Conservation (phyloP, 1,284 basidiomycete genomes). For the Veloporphyrellus conicus region DNA sequence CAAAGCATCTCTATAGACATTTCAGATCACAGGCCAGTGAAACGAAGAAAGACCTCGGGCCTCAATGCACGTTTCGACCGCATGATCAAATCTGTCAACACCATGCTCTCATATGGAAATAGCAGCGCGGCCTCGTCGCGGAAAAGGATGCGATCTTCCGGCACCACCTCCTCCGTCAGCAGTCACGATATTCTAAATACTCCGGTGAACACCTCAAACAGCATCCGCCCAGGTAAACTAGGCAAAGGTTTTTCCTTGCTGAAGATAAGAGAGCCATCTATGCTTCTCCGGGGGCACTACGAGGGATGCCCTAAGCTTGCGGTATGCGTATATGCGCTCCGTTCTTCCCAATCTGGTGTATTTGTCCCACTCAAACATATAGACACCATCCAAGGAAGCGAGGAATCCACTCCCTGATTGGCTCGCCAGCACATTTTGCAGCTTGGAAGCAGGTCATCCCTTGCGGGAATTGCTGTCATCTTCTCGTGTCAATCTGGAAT, state of each 20-base stretch:
- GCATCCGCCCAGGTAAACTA: conserved; percentile 31
- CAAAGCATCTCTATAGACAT: conserved; percentile 9
- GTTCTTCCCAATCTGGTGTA: conserved; percentile 9
- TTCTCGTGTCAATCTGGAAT: conserved; percentile 9
- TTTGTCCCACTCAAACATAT: conserved; percentile 15
- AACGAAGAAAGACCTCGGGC: conserved; percentile 47
- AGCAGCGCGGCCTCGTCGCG: conserved; percentile 20
- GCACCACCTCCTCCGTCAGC: conserved; percentile 47
- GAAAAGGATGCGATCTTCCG: conserved; percentile 37
- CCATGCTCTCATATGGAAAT: conserved; percentile 30
- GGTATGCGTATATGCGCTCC: conserved; percentile 36
- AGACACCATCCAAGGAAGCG: conserved; percentile 16
- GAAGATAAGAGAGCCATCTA: conserved; percentile 35
- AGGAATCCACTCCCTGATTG: conserved; percentile 40
- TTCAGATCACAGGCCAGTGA: conserved; percentile 25
- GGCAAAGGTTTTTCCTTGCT: conserved; percentile 43
- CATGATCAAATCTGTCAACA: conserved; percentile 58
- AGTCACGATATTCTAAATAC: conserved; percentile 42
- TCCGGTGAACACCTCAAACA: conserved; percentile 41
- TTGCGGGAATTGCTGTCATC: conserved; percentile 40
- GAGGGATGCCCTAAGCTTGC: conserved; percentile 9
- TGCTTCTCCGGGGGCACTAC: conserved; percentile 8
- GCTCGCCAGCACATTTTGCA: conserved; percentile 43
- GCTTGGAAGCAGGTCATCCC: conserved; percentile 42
- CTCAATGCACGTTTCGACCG: conserved; percentile 59